phyloP scores from a whole-genome alignment of 1,139 yeast species.

The Magnusiomyces tetraspermus region DNA sequence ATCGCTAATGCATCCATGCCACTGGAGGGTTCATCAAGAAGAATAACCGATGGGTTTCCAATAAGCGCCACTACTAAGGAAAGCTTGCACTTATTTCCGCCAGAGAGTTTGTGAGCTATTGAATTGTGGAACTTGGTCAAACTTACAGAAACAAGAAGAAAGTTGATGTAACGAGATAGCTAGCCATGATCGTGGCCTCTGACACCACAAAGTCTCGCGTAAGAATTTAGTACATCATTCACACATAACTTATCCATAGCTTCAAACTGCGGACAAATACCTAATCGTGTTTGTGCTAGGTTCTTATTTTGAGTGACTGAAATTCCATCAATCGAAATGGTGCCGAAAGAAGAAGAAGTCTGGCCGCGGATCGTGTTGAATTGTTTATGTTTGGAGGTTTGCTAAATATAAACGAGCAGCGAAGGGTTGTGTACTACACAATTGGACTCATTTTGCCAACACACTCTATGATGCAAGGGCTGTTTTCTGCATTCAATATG shows the following conservation, averaged over 20 bases:
- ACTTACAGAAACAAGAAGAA: constrained; percentile 32
- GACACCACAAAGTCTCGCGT: constrained; percentile 35
- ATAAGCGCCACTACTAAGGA: constrained; percentile 94
- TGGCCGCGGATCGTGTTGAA: constrained; percentile 59
- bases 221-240: constrained; percentile 28
- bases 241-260: constrained; percentile 34
- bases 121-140: constrained; percentile 27
- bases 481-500: too few species aligned
- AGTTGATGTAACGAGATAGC: too few species aligned
- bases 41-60: constrained; percentile 81
- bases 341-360: constrained; percentile 26
- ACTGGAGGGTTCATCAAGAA: constrained; percentile 92
- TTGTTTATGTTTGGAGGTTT: constrained; percentile 91
- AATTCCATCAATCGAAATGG: constrained; percentile 26
- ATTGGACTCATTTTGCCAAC: too few species aligned
- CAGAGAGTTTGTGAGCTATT: constrained; percentile 49
- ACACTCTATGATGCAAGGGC: too few species aligned
- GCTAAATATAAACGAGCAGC: constrained; percentile 38
- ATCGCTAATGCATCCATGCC: constrained; percentile 69
- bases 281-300: constrained; percentile 28
- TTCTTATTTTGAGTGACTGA: constrained; percentile 26
- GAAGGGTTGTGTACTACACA: constrained; percentile 28
- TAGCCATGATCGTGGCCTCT: constrained; percentile 90
- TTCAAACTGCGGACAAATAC: constrained; percentile 36
- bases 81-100: constrained; percentile 97